Base-by-base conservation (phyloP, 2,329 filamentous ascomycete species). In the Diaporthe aspalathi region DNA sequence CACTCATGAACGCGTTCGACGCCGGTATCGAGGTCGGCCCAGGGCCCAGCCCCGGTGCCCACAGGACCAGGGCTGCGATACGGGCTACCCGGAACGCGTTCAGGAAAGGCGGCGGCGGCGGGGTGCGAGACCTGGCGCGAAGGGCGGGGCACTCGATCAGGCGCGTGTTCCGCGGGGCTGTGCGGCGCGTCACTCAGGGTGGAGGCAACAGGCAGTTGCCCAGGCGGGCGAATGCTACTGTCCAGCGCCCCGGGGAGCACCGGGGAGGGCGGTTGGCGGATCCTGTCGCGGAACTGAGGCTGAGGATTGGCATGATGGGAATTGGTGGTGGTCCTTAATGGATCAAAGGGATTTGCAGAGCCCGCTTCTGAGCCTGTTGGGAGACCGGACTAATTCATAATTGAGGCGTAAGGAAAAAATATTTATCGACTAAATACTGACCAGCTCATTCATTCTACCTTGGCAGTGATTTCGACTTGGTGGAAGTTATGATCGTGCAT, bases 201-300 rank as follows among this genome's bases (percentile, higher is more conserved):
- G 20, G 29, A 8, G n/a, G 7, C 1, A 22, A 3, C 29, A 65
- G 60, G n/a, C 43, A 38, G 45, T 11, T n/a, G 14, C 60, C 35
- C 35, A 2, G n/a, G 14, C 6, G 2, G n/a, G 29, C 45, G 12
- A 65, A 5, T 27, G 60, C 60, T 24, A 65, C 60, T 11, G 7
- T 65, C 1, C n/a, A 22, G 2, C 60, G 57, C 3, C 57, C 17
- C 12, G 60, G 16, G 45, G 60, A 20, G 14, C 57, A 47, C 27
- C 43, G 17, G 27, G 45, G 11, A n/a, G 7, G 12, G n/a, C 12
- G 24, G 4, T 16, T 27, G 5, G 22, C 11, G 6, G 20, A 1
- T 17, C 29, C 57, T 0, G 6, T 38, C 29, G 14, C 2, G 0
- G 6, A 17, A 4, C 45, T 38, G n/a, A 8, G 2, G 0, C 11